Percentiles rank a stretch among this genome's conserved stretches.
Conservation (phyloP, 1,284 basidiomycete species). For the Athelia psychrophila region DNA sequence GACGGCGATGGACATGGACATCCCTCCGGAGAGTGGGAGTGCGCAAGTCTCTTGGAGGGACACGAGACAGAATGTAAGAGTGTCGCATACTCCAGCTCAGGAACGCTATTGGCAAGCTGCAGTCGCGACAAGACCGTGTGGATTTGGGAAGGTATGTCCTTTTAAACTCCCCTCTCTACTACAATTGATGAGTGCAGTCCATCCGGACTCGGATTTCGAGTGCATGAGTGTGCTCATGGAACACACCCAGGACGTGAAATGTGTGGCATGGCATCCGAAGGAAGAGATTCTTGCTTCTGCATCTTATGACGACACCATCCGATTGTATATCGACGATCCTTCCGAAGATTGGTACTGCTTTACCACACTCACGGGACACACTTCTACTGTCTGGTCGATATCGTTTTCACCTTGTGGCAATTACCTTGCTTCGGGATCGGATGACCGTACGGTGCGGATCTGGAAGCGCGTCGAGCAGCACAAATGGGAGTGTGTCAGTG, state of each 20-base stretch:
- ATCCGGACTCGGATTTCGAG: conserved; percentile 93
- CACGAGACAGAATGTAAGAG: conserved; percentile 99
- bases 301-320: conserved; percentile 97
- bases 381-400: conserved; percentile 91
- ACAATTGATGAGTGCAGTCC: conserved; percentile 44
- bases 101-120: conserved; percentile 87
- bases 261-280: conserved; percentile 90
- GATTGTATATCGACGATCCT: conserved; percentile 92
- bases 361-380: conserved; percentile 76
- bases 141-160: conserved; percentile 90
- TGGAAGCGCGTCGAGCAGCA: conserved; percentile 58
- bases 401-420: conserved; percentile 79
- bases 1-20: conserved; percentile 24
- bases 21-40: conserved; percentile 71
- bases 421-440: conserved; percentile 83
- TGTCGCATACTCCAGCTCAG: conserved; percentile 82
- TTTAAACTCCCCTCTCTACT: conserved; percentile 1
- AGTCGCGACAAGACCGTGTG: conserved; percentile 97
- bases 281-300: conserved; percentile 98
- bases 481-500: conserved; percentile 56
- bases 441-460: conserved; percentile 74
- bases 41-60: conserved; percentile 86
- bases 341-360: conserved; percentile 95
- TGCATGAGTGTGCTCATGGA: conserved; percentile 97
- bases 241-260: conserved; percentile 96